phyloP scores from a whole-genome alignment of 2,329 filamentous ascomycete species.

The Alternaria brassicae region DNA sequence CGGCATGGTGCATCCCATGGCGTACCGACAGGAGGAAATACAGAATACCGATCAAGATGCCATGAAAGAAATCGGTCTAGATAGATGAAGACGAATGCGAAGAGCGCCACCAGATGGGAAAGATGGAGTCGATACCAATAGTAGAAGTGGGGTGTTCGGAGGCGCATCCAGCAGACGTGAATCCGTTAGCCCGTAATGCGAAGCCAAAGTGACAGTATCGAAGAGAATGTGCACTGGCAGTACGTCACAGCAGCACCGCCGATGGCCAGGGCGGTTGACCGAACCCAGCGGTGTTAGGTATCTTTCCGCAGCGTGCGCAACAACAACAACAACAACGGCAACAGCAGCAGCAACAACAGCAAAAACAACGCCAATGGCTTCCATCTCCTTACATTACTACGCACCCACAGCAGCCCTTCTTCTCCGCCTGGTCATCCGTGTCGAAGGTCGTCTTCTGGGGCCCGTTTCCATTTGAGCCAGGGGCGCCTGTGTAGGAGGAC shows the following conservation, averaged over 20 bases:
- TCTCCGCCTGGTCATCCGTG: conserved; percentile 71
- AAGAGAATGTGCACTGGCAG: conserved; percentile 38
- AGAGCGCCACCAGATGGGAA: conserved; percentile 19
- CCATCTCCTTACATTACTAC: conserved; percentile 74
- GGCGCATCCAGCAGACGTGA: conserved; percentile 37
- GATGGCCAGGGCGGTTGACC: conserved; percentile 34
- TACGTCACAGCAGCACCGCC: conserved; percentile 44
- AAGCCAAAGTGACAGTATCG: conserved; percentile 35
- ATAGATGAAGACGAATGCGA: conserved; percentile 22
- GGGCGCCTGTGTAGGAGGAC: conserved; percentile 80
- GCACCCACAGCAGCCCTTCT: conserved; percentile 83
- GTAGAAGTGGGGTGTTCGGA: conserved; percentile 25
- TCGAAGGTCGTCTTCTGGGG: conserved; percentile 73
- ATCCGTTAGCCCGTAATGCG: conserved; percentile 36
- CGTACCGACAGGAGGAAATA: conserved; percentile 33
- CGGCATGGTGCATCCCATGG: conserved; percentile 28
- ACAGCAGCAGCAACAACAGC: conserved; percentile 16
- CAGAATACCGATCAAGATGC: conserved; percentile 43
- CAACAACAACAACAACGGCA: conserved; percentile 14
- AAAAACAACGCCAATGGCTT: conserved; percentile 11
- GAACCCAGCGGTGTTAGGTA: conserved; percentile 28
- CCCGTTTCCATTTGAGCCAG: conserved; percentile 58
- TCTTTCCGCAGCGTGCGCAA: conserved; percentile 24
- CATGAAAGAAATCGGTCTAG: conserved; percentile 40
- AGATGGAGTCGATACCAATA: conserved; percentile 24